Percentiles rank a stretch among this genome's conserved stretches.
Evolutionary conservation across 2,329 filamentous ascomycete genomes (phyloP).

Genomic region (Fusarium udum): DNA sequence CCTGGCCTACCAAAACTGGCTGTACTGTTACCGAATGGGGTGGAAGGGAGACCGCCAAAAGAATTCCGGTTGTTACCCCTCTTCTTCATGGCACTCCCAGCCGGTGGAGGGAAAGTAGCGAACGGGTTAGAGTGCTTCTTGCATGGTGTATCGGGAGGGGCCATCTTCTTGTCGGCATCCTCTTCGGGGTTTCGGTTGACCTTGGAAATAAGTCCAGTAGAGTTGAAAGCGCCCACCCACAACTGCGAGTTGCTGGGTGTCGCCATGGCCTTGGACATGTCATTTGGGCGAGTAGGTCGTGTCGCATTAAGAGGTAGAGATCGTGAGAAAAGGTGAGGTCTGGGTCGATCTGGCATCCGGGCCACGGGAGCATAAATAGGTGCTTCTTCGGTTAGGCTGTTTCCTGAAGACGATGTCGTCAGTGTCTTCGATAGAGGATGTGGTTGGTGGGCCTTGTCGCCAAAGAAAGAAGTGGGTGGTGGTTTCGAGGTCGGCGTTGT

Average conservation of each 20-base stretch:
- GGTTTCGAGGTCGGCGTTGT: constrained; percentile 63
- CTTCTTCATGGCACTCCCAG: constrained; percentile 71
- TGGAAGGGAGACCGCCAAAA: constrained; percentile 78
- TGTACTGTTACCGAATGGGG: constrained; percentile 76
- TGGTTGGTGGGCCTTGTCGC: constrained; percentile 63
- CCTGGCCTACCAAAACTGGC: constrained; percentile 63
- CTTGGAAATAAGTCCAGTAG: constrained; percentile 94
- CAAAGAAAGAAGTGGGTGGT: constrained; percentile 45
- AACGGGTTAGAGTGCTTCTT: constrained; percentile 82
- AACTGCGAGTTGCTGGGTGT: constrained; percentile 64
- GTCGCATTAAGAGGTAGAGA: constrained; percentile 53
- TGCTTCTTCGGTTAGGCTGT: constrained; percentile 78
- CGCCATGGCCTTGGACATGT: constrained; percentile 45
- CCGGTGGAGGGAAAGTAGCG: constrained; percentile 69
- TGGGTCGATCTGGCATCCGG: constrained; percentile 42
- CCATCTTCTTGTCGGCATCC: constrained; percentile 65
- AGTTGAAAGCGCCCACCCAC: constrained; percentile 86
- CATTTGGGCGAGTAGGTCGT: constrained; percentile 48
- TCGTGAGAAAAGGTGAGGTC: constrained; percentile 50
- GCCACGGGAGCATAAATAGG: constrained; percentile 44
- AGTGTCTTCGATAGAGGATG: constrained; percentile 89
- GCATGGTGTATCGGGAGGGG: constrained; percentile 94
- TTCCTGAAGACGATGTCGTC: constrained; percentile 86
- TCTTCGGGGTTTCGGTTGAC: constrained; percentile 86
- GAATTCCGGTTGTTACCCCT: constrained; percentile 71